Evolutionary conservation across 805 yeast species (phyloP), one percentile per base, ranked within the genome.

Genomic region (Candida endomychidarum): DNA sequence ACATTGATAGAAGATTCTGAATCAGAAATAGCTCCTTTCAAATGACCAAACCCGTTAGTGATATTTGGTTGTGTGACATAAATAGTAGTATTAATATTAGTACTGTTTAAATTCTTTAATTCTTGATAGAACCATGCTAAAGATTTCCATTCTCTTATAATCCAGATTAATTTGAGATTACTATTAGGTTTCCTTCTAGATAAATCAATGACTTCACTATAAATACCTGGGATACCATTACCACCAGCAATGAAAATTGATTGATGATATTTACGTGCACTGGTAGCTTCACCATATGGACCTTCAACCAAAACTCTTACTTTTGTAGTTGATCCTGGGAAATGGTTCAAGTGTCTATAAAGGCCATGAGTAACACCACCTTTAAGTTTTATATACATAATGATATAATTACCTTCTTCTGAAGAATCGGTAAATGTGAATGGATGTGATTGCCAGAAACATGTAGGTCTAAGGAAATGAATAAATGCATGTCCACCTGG

Each of bases 201-300:
- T 32, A 62, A 42, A 41, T 61, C 57, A 25, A 51, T 35, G 38
- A 67, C 66, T 48, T 71, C 72, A n/a, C 71, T 65, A 37, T 63
- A 58, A 25, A 72, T 61, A 23, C 80, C 86, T 0, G 91, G 81
- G 37, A 85, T 67, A 40, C 93, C 93, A 38, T 79, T 79, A 28
- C 93, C 91, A 35, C 88, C 90, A 11, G 90, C 83, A 12, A 84
- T 46, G 30, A 82, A 70, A 4, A 81, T 67, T 3, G 81, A 74
- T 43, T 75, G 71, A 37, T 78, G 74, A 50, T 74, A 82, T 30
- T 66, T 64, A 17, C 65, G 59, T 12, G 79, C 61, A 2, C 81
- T 74, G 3, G 76, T 53, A 2, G 72, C 51, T 33, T 68, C 67
- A 5, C 91, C 87, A 52, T 85, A 84, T 1, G 90, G 89, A 1